Base-by-base conservation (phyloP, 1,284 basidiomycete species). In the Ganoderma lucidum region DNA sequence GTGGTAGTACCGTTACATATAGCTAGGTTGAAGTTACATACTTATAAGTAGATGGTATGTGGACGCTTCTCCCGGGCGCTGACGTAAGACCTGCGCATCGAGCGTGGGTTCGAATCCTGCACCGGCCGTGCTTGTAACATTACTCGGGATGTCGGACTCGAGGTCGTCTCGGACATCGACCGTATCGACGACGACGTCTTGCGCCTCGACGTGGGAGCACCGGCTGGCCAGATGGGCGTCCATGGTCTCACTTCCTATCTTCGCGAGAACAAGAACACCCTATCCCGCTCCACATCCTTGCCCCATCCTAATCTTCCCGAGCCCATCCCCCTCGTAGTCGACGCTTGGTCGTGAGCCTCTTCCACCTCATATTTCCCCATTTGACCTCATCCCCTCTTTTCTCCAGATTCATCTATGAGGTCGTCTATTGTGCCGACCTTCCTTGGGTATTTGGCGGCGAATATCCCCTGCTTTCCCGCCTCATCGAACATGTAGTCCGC, bases 361-460 rank as follows among this genome's bases (percentile, higher is more conserved):
- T 65, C 66, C 66, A 55, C 42, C 45, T 4, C 19, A 4, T 53
- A 60, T 63, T 63, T 39, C 65, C n/a, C 28, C 6, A 45, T 10
- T 17, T 45, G 10, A 58, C 53, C 23, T 12, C 4, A n/a, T 30
- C 53, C 2, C 30, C 12, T 17, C 9, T 64, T 3, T 39, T 67
- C 32, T 63, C 10, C 75, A 96, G 95, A 39, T 91, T 97, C 80
- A 92, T 96, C 72, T 96, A 91, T 79, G 86, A 89, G 71, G 75
- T 96, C 15, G 86, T 93, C 72, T 82, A 86, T 53, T 85, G 87
- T 70, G 88, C 89, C 2, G 85, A 84, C 65, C 81, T 95, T 51
- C 90, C 93, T 4, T 96, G 94, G 94, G 90, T 93, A 0, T 94
- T 93, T 70, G 95, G 95, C 3, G 95, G 95, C 51, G 94, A 96